Base-by-base conservation (phyloP, 768 basidiomycete genomes). In the Leccinum variicolor region DNA sequence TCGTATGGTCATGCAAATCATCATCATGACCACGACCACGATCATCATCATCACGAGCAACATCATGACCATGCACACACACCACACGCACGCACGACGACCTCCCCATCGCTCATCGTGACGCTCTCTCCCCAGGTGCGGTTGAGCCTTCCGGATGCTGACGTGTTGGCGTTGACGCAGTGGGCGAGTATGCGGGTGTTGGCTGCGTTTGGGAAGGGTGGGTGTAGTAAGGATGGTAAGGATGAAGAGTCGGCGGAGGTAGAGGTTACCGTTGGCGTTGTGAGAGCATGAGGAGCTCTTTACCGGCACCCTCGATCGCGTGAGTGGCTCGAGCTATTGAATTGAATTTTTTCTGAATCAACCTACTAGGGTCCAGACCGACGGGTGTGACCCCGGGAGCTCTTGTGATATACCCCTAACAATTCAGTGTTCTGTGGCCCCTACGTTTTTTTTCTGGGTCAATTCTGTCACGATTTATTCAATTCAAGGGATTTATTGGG, bases 61-160 rank as follows among this genome's bases (percentile, higher is more conserved):
- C 58, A 65, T 39, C 45, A 51, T 43, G 49, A 55, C 13, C 39
- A 41, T n/a, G 4, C n/a, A 41, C n/a, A 41, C 10, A 8, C 9
- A 41, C 8, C n/a, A 11, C n/a, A 5, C n/a, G 4, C 39, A 19
- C 49, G 23, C 11, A 5, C 29, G 11, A 55, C 41, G 54, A 63
- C 67, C 8, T 69, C 76, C 13, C 74, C 78, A 21, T 64, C 70
- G n/a, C 76, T 92, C 57, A 80, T 96, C 14, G 84, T 92, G 29
- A 91, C 93, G 29, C 76, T 95, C 25, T 87, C 92, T 67, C 73
- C 92, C 46, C 92, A 92, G 66, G 89, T 96, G 14, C 73, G 77
- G 36, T 70, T 77, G 36, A 85, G 87, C 56, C 66, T 92, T 43
- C 78, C 77, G 7, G 92, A 94, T 70, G 79, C 78, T 25, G 89